Evolutionary conservation across 306 rosid genomes (phyloP).

Genomic region (Cicer arietinum): DNA sequence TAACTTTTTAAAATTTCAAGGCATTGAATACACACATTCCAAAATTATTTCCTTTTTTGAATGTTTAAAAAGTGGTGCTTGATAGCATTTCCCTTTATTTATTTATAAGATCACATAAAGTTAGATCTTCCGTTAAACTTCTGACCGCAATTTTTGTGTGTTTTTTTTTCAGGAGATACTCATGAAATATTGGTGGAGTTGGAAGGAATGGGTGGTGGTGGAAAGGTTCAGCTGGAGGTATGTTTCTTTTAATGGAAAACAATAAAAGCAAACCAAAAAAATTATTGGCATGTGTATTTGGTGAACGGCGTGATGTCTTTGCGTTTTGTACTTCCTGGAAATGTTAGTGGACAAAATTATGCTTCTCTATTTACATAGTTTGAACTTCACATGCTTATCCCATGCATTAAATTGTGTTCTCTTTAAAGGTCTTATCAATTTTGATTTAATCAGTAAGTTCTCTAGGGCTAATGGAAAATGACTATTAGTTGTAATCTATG

Average conservation of each 20-base stretch:
- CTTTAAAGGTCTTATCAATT: slow-evolving; percentile 10
- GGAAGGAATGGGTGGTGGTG: slow-evolving; percentile 99
- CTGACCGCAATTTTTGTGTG: slow-evolving; percentile 36
- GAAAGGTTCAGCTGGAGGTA: slow-evolving; percentile 86
- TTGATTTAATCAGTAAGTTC: not conserved
- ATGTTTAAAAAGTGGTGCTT: too few species aligned
- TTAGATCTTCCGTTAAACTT: slow-evolving; percentile 10
- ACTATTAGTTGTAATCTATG: slow-evolving; percentile 14
- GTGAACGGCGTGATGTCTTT: slow-evolving; percentile 8
- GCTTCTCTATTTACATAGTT: not conserved
- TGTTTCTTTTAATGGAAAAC: slow-evolving; percentile 46
- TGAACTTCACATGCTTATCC: slow-evolving; percentile 11
- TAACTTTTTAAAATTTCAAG: too few species aligned
- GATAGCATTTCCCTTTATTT: not conserved
- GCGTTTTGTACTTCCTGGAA: not conserved
- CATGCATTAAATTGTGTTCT: slow-evolving; percentile 15
- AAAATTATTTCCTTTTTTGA: too few species aligned
- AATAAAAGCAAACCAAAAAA: slow-evolving; percentile 7
- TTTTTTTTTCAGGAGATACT: slow-evolving; percentile 64
- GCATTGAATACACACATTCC: too few species aligned
- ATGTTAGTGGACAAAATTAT: slow-evolving; percentile 22
- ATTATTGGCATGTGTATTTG: slow-evolving; percentile 24
- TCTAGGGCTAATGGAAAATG: slow-evolving; percentile 3
- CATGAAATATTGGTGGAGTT: slow-evolving; percentile 83
- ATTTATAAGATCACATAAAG: slow-evolving; percentile 4